phyloP scores from a whole-genome alignment of 208 protist species.

The Acanthamoeba rhysodes region DNA sequence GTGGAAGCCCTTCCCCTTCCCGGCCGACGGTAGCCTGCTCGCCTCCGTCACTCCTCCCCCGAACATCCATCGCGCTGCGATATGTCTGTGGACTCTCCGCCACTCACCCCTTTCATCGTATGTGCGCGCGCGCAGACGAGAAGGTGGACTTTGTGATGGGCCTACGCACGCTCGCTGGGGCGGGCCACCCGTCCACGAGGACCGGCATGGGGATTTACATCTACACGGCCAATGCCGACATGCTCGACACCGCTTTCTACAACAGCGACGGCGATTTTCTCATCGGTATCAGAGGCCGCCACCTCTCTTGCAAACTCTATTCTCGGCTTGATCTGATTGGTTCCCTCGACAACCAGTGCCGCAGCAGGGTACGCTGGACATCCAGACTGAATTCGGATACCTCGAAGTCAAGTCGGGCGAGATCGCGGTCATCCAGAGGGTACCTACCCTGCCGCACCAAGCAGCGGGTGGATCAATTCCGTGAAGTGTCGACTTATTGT shows the following conservation, averaged over 20 bases:
- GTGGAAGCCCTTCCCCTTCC: slow-evolving; percentile 89
- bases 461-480: too few relatives aligned
- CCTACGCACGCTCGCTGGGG: slow-evolving; percentile 70
- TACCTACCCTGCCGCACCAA: background rate
- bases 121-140: background rate
- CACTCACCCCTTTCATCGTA: too few relatives aligned
- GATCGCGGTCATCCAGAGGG: slow-evolving; percentile 91
- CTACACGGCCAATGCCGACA: slow-evolving; percentile 89
- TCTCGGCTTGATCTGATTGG: background rate
- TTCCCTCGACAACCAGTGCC: slow-evolving; percentile 82
- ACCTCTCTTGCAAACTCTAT: background rate
- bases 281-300: slow-evolving; percentile 81
- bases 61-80: too few relatives aligned
- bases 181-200: slow-evolving; percentile 88
- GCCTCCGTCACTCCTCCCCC: background rate
- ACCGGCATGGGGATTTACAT: slow-evolving; percentile 91
- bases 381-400: slow-evolving; percentile 92
- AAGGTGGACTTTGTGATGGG: slow-evolving; percentile 87
- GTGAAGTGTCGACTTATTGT: too few relatives aligned
- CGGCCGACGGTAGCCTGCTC: slow-evolving; percentile 46
- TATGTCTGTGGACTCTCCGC: too few relatives aligned
- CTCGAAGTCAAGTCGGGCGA: slow-evolving; percentile 91
- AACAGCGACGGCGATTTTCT: slow-evolving; percentile 93
- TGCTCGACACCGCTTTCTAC: slow-evolving; percentile 88
- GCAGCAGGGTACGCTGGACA: slow-evolving; percentile 89